A percentile compares a stretch with the other conserved stretches of the same genome.
Evolutionary conservation across 2,329 filamentous ascomycete species (phyloP).

Genomic region (Malbranchea cinnamomea): DNA sequence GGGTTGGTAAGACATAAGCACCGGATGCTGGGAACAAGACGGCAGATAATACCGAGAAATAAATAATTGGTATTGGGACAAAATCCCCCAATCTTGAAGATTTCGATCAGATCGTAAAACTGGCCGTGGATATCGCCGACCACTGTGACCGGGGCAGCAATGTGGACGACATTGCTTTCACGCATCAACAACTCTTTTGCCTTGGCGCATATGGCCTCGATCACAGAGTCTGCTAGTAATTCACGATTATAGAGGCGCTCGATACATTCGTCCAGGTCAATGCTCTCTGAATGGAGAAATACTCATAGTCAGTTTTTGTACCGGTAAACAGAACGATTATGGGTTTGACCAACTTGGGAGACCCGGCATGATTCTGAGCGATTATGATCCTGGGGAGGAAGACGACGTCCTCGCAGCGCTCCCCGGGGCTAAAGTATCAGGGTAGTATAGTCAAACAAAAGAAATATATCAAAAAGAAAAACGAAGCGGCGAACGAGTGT

Average conservation of each 20-base stretch:
- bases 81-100: slow-evolving; percentile 94
- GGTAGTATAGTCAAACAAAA: too few species aligned
- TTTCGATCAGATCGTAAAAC: slow-evolving; percentile 98
- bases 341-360: slow-evolving; percentile 8
- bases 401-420: too few species aligned
- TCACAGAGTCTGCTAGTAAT: slow-evolving; percentile 88
- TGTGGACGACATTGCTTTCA: slow-evolving; percentile 98
- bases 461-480: too few species aligned
- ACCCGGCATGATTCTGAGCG: slow-evolving; percentile 8
- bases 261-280: slow-evolving; percentile 98
- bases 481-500: too few species aligned
- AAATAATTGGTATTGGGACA: slow-evolving; percentile 98
- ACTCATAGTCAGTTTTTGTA: background rate
- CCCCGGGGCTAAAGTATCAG: too few species aligned
- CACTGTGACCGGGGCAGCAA: slow-evolving; percentile 86
- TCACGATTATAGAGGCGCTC: slow-evolving; percentile 93
- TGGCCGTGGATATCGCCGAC: slow-evolving; percentile 98
- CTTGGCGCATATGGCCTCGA: slow-evolving; percentile 98
- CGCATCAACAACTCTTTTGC: slow-evolving; percentile 98
- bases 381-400: too few species aligned
- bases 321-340: background rate
- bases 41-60: slow-evolving; percentile 58
- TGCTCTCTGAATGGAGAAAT: slow-evolving; percentile 50
- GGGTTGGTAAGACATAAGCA: background rate
- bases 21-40: background rate